phyloP scores from a whole-genome alignment of 495 filamentous ascomycete genomes.

The Penicillium cinerascens region DNA sequence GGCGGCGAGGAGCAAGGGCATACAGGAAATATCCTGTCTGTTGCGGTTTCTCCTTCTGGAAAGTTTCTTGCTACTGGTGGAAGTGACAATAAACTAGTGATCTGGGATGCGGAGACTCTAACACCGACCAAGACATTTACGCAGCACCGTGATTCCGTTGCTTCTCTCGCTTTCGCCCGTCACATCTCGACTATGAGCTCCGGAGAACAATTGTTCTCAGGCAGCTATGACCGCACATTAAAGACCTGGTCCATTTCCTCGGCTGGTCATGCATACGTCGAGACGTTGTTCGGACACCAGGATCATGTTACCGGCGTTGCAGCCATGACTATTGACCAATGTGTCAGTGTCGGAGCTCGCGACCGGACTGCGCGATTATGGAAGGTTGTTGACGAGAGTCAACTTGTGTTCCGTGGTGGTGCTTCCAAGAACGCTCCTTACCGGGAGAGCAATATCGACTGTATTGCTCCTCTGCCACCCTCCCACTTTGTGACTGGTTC shows the following conservation, averaged over 20 bases:
- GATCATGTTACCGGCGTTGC: conserved; percentile 81
- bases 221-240: conserved; percentile 82
- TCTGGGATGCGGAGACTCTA: conserved; percentile 78
- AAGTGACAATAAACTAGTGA: conserved; percentile 71
- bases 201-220: conserved; percentile 82
- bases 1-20: conserved; percentile 68
- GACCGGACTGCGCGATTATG: conserved; percentile 92
- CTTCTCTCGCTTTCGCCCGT: conserved; percentile 75
- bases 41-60: conserved; percentile 84
- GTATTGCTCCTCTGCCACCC: conserved; percentile 83
- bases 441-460: conserved; percentile 84
- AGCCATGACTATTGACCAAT: conserved; percentile 79
- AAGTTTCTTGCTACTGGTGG: conserved; percentile 90
- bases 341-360: conserved; percentile 82
- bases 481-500: conserved; percentile 88
- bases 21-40: conserved; percentile 67
- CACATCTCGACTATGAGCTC: conserved; percentile 60
- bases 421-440: conserved; percentile 51
- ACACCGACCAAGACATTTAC: conserved; percentile 76
- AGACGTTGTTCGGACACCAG: conserved; percentile 94
- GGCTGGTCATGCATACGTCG: conserved; percentile 70
- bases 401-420: conserved; percentile 90
- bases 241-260: conserved; percentile 75
- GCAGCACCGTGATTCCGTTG: conserved; percentile 89
- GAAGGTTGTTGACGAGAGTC: conserved; percentile 95